These are phyloP conservation scores for Paramecium pentaurelia DNA, from an alignment of 73 alveolate species.

Conservation along the genomic window DNA sequence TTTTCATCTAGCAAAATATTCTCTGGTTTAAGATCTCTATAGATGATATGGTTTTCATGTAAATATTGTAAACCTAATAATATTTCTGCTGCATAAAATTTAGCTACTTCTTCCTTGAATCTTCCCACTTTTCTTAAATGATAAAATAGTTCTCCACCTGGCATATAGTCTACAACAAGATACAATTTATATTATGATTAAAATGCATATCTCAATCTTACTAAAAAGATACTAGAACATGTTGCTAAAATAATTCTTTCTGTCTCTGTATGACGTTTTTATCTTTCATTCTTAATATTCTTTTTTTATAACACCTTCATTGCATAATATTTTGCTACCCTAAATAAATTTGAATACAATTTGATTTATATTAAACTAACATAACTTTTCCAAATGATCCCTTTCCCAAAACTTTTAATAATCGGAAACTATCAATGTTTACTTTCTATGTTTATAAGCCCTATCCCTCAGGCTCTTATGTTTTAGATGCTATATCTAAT, in stretches of 20 bases:
- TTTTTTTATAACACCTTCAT: constrained; percentile 67
- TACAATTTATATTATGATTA: constrained; percentile 84
- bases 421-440: constrained; percentile 45
- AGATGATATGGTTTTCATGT: constrained; percentile 78
- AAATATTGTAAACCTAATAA: constrained; percentile 76
- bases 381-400: constrained; percentile 75
- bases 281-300: constrained; percentile 57
- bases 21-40: constrained; percentile 90
- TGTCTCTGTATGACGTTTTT: constrained; percentile 73
- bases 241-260: constrained; percentile 77
- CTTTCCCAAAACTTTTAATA: constrained; percentile 68
- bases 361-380: constrained; percentile 60
- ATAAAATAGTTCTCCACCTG: constrained; percentile 84
- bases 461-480: background rate
- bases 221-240: constrained; percentile 74
- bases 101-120: constrained; percentile 82
- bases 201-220: constrained; percentile 79
- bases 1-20: constrained; percentile 78
- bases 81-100: constrained; percentile 81
- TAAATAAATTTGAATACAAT: background rate
- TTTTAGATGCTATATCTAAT: background rate
- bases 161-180: constrained; percentile 85
- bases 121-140: constrained; percentile 71
- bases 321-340: constrained; percentile 60
- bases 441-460: background rate